Conservation (phyloP, 2,329 filamentous ascomycete genomes). For the Phaeosphaeriaceae sp. region DNA sequence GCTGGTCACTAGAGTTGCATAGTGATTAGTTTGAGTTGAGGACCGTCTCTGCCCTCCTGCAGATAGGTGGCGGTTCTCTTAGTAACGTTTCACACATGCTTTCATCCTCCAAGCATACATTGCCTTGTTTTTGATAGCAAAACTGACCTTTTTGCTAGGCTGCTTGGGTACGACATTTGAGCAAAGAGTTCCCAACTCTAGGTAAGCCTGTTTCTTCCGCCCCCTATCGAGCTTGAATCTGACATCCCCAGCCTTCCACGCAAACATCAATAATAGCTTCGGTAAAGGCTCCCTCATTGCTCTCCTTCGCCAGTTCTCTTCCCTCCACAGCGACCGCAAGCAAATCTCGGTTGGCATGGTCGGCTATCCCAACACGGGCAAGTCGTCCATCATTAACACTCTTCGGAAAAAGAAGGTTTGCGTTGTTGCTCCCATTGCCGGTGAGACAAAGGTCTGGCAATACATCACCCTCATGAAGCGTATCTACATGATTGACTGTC, state of each 20-base stretch:
- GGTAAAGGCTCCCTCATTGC: constrained; percentile 94
- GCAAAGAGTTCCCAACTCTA: constrained; percentile 89
- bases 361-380: constrained; percentile 91
- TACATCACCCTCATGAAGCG: constrained; percentile 95
- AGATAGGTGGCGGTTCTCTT: constrained; percentile 85
- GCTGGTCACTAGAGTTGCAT: constrained; percentile 72
- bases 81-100: constrained; percentile 95
- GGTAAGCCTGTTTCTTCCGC: constrained; percentile 10
- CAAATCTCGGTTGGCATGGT: constrained; percentile 93
- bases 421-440: constrained; percentile 90
- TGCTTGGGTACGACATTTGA: constrained; percentile 86
- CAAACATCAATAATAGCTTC: constrained; percentile 93
- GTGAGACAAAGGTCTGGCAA: constrained; percentile 97
- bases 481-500: constrained; percentile 95
- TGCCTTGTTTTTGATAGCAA: constrained; percentile 17
- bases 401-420: constrained; percentile 93
- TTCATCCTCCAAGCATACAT: constrained; percentile 28
- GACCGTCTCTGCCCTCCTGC: constrained; percentile 66
- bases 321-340: constrained; percentile 86
- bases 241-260: constrained; percentile 75
- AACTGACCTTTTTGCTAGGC: constrained; percentile 65
- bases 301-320: constrained; percentile 89
- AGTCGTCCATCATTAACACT: constrained; percentile 97
- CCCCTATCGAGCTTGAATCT: neutral
- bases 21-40: constrained; percentile 99